A percentile compares a stretch with the other conserved stretches of the same genome.
phyloP scores from a whole-genome alignment of 768 basidiomycete species.

The Pleurotus tuoliensis region DNA sequence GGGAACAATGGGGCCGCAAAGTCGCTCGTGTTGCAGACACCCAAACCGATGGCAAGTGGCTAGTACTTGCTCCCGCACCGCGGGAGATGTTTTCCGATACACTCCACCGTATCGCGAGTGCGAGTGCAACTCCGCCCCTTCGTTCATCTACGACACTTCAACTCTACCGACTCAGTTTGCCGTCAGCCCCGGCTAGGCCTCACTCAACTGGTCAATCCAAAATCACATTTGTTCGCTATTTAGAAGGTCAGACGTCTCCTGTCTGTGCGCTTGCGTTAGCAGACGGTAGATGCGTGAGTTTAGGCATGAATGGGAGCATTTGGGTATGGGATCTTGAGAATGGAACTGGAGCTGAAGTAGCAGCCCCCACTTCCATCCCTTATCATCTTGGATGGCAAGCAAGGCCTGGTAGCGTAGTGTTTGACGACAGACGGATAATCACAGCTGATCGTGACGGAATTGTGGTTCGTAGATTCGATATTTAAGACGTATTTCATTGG shows the following conservation, averaged over 20 bases:
- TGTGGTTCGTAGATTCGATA: slow-evolving; percentile 54
- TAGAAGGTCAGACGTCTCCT: slow-evolving; percentile 68
- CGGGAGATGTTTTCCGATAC: slow-evolving; percentile 18
- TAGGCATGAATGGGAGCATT: slow-evolving; percentile 66
- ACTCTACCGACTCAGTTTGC: slow-evolving; percentile 69
- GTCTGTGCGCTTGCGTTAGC: slow-evolving; percentile 67
- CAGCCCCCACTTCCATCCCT: slow-evolving; percentile 21
- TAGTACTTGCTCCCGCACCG: slow-evolving; percentile 62
- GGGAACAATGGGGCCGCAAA: slow-evolving; percentile 78
- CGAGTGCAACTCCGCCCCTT: slow-evolving; percentile 2
- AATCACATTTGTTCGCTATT: slow-evolving; percentile 65
- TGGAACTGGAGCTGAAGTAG: slow-evolving; percentile 42
- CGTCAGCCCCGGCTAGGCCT: slow-evolving; percentile 38
- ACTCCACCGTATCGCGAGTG: slow-evolving; percentile 18
- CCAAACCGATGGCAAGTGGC: slow-evolving; percentile 86
- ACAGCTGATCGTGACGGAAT: slow-evolving; percentile 38
- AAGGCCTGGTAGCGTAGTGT: slow-evolving; percentile 46
- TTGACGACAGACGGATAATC: slow-evolving; percentile 75
- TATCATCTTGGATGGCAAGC: slow-evolving; percentile 1
- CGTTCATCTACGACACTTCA: slow-evolving; percentile 56
- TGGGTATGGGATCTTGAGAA: slow-evolving; percentile 88
- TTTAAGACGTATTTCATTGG: slow-evolving; percentile 26
- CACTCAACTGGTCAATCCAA: slow-evolving; percentile 53
- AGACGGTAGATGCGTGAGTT: slow-evolving; percentile 79
- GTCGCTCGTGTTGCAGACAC: slow-evolving; percentile 65